Evolutionary conservation across 768 basidiomycete species (phyloP).

Genomic region (Suillus decipiens): DNA sequence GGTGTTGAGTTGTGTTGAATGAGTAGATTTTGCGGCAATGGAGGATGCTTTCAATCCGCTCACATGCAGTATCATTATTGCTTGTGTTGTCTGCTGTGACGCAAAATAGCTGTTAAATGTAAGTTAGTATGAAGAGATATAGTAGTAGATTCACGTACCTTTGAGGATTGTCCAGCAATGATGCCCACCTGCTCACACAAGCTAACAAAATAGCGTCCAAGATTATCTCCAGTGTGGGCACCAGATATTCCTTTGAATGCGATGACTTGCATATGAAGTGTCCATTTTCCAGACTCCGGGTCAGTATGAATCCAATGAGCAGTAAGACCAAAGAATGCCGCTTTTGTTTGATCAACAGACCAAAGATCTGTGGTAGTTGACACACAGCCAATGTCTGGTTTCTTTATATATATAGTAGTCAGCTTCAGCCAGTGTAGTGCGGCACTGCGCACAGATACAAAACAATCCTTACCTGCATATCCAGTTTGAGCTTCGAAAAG

Average conservation of each 20-base stretch:
- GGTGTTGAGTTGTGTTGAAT: slow-evolving; percentile 22
- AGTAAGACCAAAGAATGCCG: slow-evolving; percentile 22
- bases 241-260: slow-evolving; percentile 26
- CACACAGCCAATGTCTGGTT: slow-evolving; percentile 13
- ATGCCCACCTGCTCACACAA: slow-evolving; percentile 31
- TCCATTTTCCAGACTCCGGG: slow-evolving; percentile 18
- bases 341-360: slow-evolving; percentile 23
- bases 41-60: slow-evolving; percentile 20
- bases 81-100: slow-evolving; percentile 27
- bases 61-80: slow-evolving; percentile 24
- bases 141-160: slow-evolving; percentile 21
- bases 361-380: slow-evolving; percentile 19
- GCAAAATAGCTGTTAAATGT: slow-evolving; percentile 18
- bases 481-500: too few species aligned
- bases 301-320: slow-evolving; percentile 22
- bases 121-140: slow-evolving; percentile 7
- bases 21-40: neutral
- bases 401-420: too few species aligned
- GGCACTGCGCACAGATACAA: too few species aligned
- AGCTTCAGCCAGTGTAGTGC: too few species aligned
- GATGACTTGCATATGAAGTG: slow-evolving; percentile 22
- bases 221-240: slow-evolving; percentile 27
- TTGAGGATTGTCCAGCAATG: slow-evolving; percentile 15
- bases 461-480: too few species aligned
- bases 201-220: slow-evolving; percentile 27